Base-by-base conservation (phyloP, 306 rosid genomes). In the Pyrus bretschneideri region DNA sequence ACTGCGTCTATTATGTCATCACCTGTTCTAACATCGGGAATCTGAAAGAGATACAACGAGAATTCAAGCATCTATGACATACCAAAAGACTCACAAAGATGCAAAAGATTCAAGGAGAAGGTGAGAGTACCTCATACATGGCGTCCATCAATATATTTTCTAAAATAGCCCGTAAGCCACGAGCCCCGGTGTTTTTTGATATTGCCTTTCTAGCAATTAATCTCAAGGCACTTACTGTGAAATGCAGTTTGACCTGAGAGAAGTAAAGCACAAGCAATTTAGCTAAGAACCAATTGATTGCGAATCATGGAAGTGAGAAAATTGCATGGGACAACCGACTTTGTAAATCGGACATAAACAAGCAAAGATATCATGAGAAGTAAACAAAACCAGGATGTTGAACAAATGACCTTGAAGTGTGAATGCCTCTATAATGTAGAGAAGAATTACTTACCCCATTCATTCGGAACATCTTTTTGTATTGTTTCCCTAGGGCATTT, bases 401-500 rank as follows among this genome's bases (percentile, higher is more conserved):
- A 38, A 61, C 30, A 51, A 35, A 19, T 1, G 52, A 66, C 67
- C 65, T 35, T 7, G 40, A 31, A 66, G 21, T 35, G 10, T 5
- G 6, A 15, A 73, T 58, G 30, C 42, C 13, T 35, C 31, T 12
- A 66, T 6, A 73, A 52, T 49, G 77, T 17, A 33, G 42, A 21
- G 15, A 67, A 63, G 55, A 77, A 71, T 25, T 76, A 74, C 93
- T 91, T 88, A 92, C 99, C n/a, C 80, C 91, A 82, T 96, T 96
- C 97, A 96, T 92, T 80, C 74, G 91, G 83, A 96, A 96, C 86
- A 93, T 89, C 86, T 87, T 96, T 86, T 82, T 91, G 87, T 96
- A 96, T 82, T 96, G 98, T 89, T 96, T 96, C 84, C 97, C 99
- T 18, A 96, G 85, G 80, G 99, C 93, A 86, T 93, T 96, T 83